Evolutionary conservation across 257 asterid genomes (phyloP), one percentile per base, ranked within the genome.

Genomic region (Euphrasia confusa): DNA sequence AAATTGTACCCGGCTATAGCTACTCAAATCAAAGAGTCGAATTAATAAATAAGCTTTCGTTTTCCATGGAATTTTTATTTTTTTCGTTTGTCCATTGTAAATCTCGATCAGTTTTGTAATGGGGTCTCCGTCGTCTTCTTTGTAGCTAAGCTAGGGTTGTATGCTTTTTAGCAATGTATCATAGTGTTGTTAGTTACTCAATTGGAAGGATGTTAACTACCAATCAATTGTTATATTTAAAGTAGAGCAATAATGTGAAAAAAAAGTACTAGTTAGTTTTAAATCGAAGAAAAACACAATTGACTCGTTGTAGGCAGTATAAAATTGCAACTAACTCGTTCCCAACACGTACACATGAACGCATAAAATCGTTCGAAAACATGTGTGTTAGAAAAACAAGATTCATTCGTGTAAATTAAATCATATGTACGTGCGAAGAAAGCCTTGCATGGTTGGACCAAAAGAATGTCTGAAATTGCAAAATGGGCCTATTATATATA

Each of bases 61-160:
- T 21, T 21, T 21, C 24, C 24, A 21, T 21, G 0, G 24, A 21
- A 21, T 21, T 4, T 11, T 18, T 32, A 26, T 12, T 30, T 9
- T 9, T 4, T 26, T 2, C 2, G 2, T 24, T 27, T 37, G 62
- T 61, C 15, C 48, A 61, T 64, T 74, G 84, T 84, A 87, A 82
- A 80, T 81, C 77, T 81, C 77, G 61, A 70, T 75, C 83, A 87
- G 81, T 78, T 82, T 84, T 81, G 87, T 58, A 61, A 13, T 70
- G 37, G 40, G 67, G 33, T 37, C 24, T 21, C 24, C 24, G 24
- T 21, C 14, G 9, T 59, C 24, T 65, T 70, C 74, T 54, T 37
- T 37, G 11, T 37, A 37, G 40, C 40, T 58, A n/a, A 4, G 10
- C 1, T 40, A 37, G 24, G 58, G 11, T 15, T 64, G 70, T 70